Conservation (phyloP, 345 rosid genomes). For the Arabidopsis arenosa region DNA sequence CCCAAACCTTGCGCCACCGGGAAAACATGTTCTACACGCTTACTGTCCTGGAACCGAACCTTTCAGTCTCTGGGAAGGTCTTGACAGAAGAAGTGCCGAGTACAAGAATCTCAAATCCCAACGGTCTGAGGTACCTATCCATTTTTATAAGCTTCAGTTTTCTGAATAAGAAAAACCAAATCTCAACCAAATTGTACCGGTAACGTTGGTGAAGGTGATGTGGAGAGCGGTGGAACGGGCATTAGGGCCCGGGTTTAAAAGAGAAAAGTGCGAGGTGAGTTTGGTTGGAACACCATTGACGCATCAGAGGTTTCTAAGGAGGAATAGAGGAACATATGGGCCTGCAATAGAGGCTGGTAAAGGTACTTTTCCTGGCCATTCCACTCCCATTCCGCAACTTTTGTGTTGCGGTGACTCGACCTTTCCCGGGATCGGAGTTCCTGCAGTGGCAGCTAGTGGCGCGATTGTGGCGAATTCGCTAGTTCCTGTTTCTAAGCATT, state of each 20-base stretch:
- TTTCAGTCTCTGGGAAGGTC: slow-evolving; percentile 78
- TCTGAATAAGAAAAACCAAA: neutral
- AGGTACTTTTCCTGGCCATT: slow-evolving; percentile 78
- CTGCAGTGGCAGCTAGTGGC: slow-evolving; percentile 94
- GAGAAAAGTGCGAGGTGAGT: slow-evolving; percentile 81
- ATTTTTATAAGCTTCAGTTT: neutral
- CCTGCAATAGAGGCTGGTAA: slow-evolving; percentile 89
- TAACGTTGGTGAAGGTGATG: slow-evolving; percentile 60
- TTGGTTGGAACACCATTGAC: slow-evolving; percentile 91
- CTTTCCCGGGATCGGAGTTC: slow-evolving; percentile 92
- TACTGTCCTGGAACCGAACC: slow-evolving; percentile 94
- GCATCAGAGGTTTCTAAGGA: slow-evolving; percentile 75
- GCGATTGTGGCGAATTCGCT: slow-evolving; percentile 91
- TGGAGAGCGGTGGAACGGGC: slow-evolving; percentile 92
- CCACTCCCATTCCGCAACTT: slow-evolving; percentile 80
- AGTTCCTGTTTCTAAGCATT: slow-evolving; percentile 77
- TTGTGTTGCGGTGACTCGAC: slow-evolving; percentile 92
- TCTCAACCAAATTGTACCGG: slow-evolving; percentile 10
- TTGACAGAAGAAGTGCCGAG: slow-evolving; percentile 70
- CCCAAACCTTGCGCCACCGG: slow-evolving; percentile 82
- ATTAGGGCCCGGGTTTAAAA: slow-evolving; percentile 72
- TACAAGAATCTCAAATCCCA: slow-evolving; percentile 81
- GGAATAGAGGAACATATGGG: slow-evolving; percentile 87
- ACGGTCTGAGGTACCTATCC: slow-evolving; percentile 76
- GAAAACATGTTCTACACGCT: slow-evolving; percentile 85